Percentiles rank a stretch among this genome's conserved stretches.
Evolutionary conservation across 495 filamentous ascomycete species (phyloP).

Genomic region (Xylaria acuta): DNA sequence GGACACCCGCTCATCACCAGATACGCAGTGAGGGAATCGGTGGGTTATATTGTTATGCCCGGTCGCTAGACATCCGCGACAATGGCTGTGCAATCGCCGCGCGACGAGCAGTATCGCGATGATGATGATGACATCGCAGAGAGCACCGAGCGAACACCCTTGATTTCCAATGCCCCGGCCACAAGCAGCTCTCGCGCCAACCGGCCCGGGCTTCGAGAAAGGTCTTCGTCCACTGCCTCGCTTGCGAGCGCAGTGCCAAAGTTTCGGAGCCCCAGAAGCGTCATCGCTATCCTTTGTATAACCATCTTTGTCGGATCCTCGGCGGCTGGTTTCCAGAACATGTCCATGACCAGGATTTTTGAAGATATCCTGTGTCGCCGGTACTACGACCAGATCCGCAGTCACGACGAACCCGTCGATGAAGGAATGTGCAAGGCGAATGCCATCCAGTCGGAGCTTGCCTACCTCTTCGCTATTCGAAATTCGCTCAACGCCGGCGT

Average conservation of each 20-base stretch:
- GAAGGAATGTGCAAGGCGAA: slow-evolving; percentile 45
- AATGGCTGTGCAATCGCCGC: slow-evolving; percentile 16
- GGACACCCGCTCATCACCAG: not conserved
- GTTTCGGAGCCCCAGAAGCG: slow-evolving; percentile 12
- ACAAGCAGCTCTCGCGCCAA: not conserved
- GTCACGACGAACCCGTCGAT: slow-evolving; percentile 35
- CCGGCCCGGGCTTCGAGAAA: not conserved
- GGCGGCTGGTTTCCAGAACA: slow-evolving; percentile 33
- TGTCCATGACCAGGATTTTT: slow-evolving; percentile 43
- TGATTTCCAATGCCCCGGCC: not conserved
- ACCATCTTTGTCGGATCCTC: slow-evolving; percentile 30
- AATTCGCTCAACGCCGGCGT: slow-evolving; percentile 32
- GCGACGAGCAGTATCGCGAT: not conserved
- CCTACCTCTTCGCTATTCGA: slow-evolving; percentile 40
- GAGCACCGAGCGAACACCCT: slow-evolving; percentile 22
- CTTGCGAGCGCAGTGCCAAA: slow-evolving; percentile 10
- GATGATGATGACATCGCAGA: slow-evolving; percentile 14
- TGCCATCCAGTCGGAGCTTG: slow-evolving; percentile 43
- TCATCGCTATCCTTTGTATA: slow-evolving; percentile 28
- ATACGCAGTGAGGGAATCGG: not conserved
- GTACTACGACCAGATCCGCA: slow-evolving; percentile 38
- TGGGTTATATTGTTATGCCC: not conserved
- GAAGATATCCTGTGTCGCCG: slow-evolving; percentile 49
- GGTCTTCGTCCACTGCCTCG: not conserved
- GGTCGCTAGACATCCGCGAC: not conserved